These are phyloP conservation scores for Whalleya microplaca DNA, from an alignment of 2,329 filamentous ascomycete genomes.

Conservation along the genomic window DNA sequence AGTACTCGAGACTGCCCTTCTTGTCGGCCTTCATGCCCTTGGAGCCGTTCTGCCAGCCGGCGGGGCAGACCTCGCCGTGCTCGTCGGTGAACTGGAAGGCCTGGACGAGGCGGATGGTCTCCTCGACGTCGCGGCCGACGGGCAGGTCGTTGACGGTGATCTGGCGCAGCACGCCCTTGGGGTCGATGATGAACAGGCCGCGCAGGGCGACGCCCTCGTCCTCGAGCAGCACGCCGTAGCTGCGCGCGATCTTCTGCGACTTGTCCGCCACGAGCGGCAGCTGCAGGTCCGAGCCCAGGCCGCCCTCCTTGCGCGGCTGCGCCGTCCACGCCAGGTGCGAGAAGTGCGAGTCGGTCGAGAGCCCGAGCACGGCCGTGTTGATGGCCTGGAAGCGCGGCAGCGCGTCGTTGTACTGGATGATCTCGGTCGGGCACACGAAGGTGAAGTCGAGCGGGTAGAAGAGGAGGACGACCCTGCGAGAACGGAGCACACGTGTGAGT, in stretches of 20 bases:
- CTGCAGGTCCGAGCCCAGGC: constrained; percentile 61
- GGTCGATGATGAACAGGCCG: constrained; percentile 69
- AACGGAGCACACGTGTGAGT: background rate
- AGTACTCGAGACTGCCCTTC: constrained; percentile 56
- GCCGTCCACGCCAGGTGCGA: constrained; percentile 61
- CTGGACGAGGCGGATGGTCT: constrained; percentile 67
- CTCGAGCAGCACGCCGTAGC: constrained; percentile 67
- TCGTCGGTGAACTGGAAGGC: constrained; percentile 85
- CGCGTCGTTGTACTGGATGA: constrained; percentile 66
- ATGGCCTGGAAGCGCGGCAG: constrained; percentile 62
- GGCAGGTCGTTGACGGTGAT: constrained; percentile 69
- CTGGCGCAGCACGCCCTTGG: constrained; percentile 62
- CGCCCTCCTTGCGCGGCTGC: constrained; percentile 62
- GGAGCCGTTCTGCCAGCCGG: constrained; percentile 52
- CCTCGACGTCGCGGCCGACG: constrained; percentile 66
- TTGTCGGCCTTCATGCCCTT: constrained; percentile 56
- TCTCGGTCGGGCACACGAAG: constrained; percentile 69
- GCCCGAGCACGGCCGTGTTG: constrained; percentile 62
- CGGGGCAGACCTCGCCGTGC: constrained; percentile 74
- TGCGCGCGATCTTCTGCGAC: constrained; percentile 61
- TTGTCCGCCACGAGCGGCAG: constrained; percentile 66
- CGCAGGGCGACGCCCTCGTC: constrained; percentile 66
- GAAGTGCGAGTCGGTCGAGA: constrained; percentile 65
- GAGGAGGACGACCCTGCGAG: constrained; percentile 62
- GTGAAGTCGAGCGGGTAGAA: constrained; percentile 73